Evolutionary conservation across 257 asterid species (phyloP).

Genomic region (Oldenlandia corymbosa): DNA sequence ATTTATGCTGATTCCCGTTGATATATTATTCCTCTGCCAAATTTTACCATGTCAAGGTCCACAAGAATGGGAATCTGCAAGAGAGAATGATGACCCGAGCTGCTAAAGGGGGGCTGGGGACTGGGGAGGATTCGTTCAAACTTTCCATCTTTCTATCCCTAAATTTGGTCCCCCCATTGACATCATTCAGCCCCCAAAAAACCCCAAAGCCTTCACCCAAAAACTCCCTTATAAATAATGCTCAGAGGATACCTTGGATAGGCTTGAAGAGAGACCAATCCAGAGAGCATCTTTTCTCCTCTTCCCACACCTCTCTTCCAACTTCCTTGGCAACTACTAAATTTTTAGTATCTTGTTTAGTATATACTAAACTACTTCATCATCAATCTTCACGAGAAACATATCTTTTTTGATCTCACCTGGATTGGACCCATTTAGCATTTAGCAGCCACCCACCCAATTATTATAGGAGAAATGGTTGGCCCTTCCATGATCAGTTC

Average conservation of each 20-base stretch:
- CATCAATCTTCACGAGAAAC: not conserved
- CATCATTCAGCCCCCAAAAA: conserved; percentile 5
- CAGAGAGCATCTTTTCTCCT: too few relatives aligned
- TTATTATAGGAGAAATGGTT: too few relatives aligned
- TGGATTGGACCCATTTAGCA: not conserved
- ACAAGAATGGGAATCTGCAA: conserved; percentile 20
- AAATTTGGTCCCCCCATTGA: conserved; percentile 3
- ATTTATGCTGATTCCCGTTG: too few relatives aligned
- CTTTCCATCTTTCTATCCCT: not conserved
- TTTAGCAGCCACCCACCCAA: not conserved
- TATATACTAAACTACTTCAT: not conserved
- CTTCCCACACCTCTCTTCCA: not conserved
- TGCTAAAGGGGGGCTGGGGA: not conserved
- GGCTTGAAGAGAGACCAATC: conserved; percentile 59
- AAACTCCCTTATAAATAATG: conserved; percentile 46
- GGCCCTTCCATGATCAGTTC: conserved; percentile 30
- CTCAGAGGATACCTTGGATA: conserved; percentile 23
- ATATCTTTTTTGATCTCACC: not conserved
- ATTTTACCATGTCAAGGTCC: too few relatives aligned
- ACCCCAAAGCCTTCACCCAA: not conserved
- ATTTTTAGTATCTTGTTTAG: not conserved
- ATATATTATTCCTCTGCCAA: too few relatives aligned
- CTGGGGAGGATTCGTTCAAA: not conserved
- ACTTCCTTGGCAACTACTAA: not conserved
- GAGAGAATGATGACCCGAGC: too few relatives aligned